These are phyloP conservation scores for Ophiostoma ulmi DNA, from an alignment of 2,329 filamentous ascomycete genomes.

Conservation along the genomic window DNA sequence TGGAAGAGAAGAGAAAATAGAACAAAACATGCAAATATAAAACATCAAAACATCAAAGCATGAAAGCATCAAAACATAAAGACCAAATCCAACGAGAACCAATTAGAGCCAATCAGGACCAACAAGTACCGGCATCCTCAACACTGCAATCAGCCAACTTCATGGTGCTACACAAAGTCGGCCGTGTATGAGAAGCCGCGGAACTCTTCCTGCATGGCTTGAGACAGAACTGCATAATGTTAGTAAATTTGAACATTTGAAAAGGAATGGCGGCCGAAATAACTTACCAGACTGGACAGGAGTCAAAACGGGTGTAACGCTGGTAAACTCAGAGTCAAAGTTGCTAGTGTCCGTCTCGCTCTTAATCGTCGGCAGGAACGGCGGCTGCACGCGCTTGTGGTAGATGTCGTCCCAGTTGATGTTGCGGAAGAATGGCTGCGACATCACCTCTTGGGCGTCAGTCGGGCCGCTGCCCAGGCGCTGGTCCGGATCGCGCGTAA, in stretches of 20 bases:
- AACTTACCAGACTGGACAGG: constrained; percentile 87
- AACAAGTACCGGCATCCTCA: neutral
- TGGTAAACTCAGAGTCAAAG: constrained; percentile 97
- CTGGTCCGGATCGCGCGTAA: constrained; percentile 90
- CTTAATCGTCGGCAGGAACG: constrained; percentile 85
- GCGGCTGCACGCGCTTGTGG: constrained; percentile 83
- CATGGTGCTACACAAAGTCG: constrained; percentile 63
- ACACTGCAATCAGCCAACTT: neutral
- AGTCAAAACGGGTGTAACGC: constrained; percentile 92
- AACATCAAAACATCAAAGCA: neutral
- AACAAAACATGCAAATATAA: neutral
- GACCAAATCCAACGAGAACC: neutral
- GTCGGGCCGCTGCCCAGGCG: constrained; percentile 91
- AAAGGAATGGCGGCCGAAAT: constrained; percentile 34
- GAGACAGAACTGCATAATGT: constrained; percentile 74
- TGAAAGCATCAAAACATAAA: neutral
- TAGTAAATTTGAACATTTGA: neutral
- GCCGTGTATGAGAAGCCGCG: constrained; percentile 96
- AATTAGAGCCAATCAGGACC: neutral
- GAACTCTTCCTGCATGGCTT: constrained; percentile 99
- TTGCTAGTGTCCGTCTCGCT: constrained; percentile 98
- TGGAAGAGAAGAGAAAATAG: neutral
- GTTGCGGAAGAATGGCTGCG: constrained; percentile 94
- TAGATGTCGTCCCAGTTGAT: constrained; percentile 99
- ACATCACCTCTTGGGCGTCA: constrained; percentile 98